These are phyloP conservation scores for Aphanomyces euteiches DNA, from an alignment of 352 stramenopile genomes.

Conservation along the genomic window DNA sequence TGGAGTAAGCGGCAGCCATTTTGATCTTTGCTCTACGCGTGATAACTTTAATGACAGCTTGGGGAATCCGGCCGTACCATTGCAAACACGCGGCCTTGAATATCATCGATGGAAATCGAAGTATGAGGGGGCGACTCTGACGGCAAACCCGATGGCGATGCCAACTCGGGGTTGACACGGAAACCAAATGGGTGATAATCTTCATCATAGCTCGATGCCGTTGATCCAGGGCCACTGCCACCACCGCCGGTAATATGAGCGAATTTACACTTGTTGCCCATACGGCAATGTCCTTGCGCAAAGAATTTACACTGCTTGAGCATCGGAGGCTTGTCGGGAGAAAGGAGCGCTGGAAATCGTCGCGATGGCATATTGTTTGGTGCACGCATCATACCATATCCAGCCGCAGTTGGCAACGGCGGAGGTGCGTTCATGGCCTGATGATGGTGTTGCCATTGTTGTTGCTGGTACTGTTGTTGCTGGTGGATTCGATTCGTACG, in stretches of 20 bases:
- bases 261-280: conserved; percentile 85
- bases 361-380: not conserved
- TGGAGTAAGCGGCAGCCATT: conserved; percentile 96
- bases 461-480: not conserved
- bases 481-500: too few species aligned
- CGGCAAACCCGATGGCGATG: conserved; percentile 13
- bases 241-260: conserved; percentile 37
- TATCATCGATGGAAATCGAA: conserved; percentile 62
- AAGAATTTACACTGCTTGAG: conserved; percentile 83
- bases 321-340: not conserved
- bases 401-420: not conserved
- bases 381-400: not conserved
- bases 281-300: conserved; percentile 75
- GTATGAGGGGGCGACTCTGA: conserved; percentile 30
- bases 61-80: conserved; percentile 40
- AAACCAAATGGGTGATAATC: conserved; percentile 17
- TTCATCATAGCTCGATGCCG: conserved; percentile 30
- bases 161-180: not conserved
- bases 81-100: conserved; percentile 71
- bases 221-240: conserved; percentile 20
- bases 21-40: conserved; percentile 88
- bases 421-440: not conserved
- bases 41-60: not conserved
- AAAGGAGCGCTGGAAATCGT: not conserved
- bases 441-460: not conserved